Percentiles rank a stretch among this genome's conserved stretches.
phyloP scores from a whole-genome alignment of 176 grass and related monocot species.

The Miscanthus lutarioriparius region DNA sequence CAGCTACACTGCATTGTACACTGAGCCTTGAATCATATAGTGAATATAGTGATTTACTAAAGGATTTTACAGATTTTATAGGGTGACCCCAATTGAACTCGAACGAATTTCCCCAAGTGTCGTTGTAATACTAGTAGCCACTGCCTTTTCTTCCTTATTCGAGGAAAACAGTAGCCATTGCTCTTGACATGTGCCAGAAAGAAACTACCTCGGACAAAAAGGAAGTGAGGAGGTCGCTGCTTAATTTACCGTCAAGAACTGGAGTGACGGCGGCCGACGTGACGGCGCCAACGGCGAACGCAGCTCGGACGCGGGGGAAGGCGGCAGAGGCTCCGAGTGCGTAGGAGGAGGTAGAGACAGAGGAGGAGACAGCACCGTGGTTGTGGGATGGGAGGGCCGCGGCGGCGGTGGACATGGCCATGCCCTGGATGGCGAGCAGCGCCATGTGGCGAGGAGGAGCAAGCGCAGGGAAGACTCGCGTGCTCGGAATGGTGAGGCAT shows the following conservation, averaged over 20 bases:
- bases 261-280: conserved; percentile 9
- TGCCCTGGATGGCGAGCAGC: conserved; percentile 50
- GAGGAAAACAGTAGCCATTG: background rate
- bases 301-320: conserved; percentile 11
- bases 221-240: background rate
- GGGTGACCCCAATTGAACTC: background rate
- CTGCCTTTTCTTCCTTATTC: background rate
- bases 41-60: no score
- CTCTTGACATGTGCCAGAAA: background rate
- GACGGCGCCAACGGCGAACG: conserved; percentile 2
- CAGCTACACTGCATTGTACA: no score
- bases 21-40: no score
- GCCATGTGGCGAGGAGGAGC: conserved; percentile 38
- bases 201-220: background rate
- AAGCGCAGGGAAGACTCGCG: background rate
- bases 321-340: conserved; percentile 14
- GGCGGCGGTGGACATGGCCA: conserved; percentile 17
- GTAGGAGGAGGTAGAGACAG: conserved; percentile 36
- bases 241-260: conserved; percentile 25
- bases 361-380: conserved; percentile 33
- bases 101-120: background rate
- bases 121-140: background rate
- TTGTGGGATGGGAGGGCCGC: conserved; percentile 25
- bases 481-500: background rate
- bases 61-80: no score